Evolutionary conservation across 2,329 filamentous ascomycete genomes (phyloP), one percentile per base, ranked within the genome.

Genomic region (Didymella keratinophila): DNA sequence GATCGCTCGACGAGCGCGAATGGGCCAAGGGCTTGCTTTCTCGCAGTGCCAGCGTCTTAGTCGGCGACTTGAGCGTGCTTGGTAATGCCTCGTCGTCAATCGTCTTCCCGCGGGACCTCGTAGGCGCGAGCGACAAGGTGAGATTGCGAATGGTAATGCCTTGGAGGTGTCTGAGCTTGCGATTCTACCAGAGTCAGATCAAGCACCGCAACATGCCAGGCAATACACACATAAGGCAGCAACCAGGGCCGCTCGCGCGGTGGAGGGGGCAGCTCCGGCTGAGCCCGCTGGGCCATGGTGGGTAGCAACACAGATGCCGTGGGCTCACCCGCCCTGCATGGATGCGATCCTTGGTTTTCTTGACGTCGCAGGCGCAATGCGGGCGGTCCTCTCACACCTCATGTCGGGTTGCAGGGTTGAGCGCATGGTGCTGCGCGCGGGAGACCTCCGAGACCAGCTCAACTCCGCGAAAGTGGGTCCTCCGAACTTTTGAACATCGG

Each of bases 141-240:
- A 97, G 82, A 76, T 97, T 97, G 57, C 94, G 91, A 50, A 97
- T 80, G 55, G 91, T 94, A 67, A 98, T 87, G 66, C 92, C 92
- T 69, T 91, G 89, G 4, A 97, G 84, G 80, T 97, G 93, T 53
- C 94, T 88, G 52, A 98, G 83, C 76, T 90, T 93, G 75, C 93
- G 91, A 76, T 97, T 97, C 83, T 95, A 21, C 1, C 23, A 21
- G 39, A 28, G 43, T 57, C 44, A 58, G 55, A 23, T 14, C 5
- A 5, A n/a, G 34, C 10, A 34, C n/a, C 11, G 8, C 1, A 12
- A 3, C 5, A 9, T 34, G 41, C 23, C 18, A 32, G 12, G 37
- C 16, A 7, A 25, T 39, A 65, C 69, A 23, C 58, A 78, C 76
- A 56, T 72, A 74, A 47, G 75, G 73, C 42, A 78, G 67, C 58